Conservation (phyloP, 306 rosid species). For the Corylus avellana region DNA sequence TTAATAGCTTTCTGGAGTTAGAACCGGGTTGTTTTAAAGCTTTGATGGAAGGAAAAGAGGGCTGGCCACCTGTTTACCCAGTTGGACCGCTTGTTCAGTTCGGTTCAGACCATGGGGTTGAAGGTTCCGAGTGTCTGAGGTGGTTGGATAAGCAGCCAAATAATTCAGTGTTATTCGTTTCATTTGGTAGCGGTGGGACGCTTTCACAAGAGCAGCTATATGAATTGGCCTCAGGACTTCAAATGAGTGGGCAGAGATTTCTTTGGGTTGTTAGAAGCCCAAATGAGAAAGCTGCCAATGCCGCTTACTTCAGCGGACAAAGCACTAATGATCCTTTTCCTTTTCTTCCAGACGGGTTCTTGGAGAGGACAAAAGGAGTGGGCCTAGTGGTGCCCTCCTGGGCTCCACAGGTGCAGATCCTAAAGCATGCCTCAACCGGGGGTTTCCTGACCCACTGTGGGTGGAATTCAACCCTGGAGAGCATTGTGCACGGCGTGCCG, state of each 20-base stretch:
- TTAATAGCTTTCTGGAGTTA: slow-evolving; percentile 21
- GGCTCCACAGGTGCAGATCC: slow-evolving; percentile 27
- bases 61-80: slow-evolving; percentile 23
- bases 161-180: slow-evolving; percentile 22
- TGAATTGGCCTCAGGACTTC: slow-evolving; percentile 27
- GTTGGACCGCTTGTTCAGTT: slow-evolving; percentile 10
- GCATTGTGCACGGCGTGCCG: slow-evolving; percentile 20
- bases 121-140: slow-evolving; percentile 5
- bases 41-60: not conserved
- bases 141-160: slow-evolving; percentile 35
- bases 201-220: slow-evolving; percentile 19
- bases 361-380: slow-evolving; percentile 27
- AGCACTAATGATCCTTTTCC: not conserved
- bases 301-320: slow-evolving; percentile 12
- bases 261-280: slow-evolving; percentile 24
- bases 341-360: slow-evolving; percentile 25
- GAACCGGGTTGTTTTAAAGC: slow-evolving; percentile 26
- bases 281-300: slow-evolving; percentile 21
- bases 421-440: slow-evolving; percentile 10
- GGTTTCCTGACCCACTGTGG: slow-evolving; percentile 34
- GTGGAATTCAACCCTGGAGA: slow-evolving; percentile 36
- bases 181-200: slow-evolving; percentile 35
- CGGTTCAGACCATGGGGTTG: not conserved
- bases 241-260: slow-evolving; percentile 30
- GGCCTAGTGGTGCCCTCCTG: slow-evolving; percentile 25